These are phyloP conservation scores for Marvania coccoides DNA, from an alignment of 139 green algal genomes.

Conservation along the genomic window DNA sequence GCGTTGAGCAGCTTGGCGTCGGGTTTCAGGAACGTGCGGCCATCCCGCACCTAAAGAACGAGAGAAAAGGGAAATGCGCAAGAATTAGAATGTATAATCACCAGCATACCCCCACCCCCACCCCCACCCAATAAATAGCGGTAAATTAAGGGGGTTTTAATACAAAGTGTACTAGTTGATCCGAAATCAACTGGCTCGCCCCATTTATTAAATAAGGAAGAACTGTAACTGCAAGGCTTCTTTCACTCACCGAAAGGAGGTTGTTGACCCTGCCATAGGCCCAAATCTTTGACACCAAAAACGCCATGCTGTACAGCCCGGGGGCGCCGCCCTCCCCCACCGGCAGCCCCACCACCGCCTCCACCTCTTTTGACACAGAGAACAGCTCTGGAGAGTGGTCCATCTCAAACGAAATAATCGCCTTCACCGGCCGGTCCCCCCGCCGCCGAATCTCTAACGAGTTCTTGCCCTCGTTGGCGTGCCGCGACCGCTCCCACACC, in stretches of 20 bases:
- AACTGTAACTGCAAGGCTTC: no score
- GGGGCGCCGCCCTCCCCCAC: not conserved
- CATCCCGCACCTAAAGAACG: no score
- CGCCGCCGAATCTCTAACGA: constrained; percentile 7
- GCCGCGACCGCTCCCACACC: constrained; percentile 18
- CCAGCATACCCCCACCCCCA: no score
- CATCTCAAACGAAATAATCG: constrained; percentile 13
- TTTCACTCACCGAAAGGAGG: no score
- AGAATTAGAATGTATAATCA: no score
- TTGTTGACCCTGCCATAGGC: constrained; percentile 15
- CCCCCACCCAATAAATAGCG: no score
- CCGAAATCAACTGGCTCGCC: no score
- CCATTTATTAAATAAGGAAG: no score
- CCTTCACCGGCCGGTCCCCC: not conserved
- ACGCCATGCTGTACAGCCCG: constrained; percentile 8
- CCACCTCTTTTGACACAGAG: constrained; percentile 3
- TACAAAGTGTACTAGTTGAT: no score
- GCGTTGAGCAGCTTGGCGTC: not conserved
- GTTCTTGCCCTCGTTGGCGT: constrained; percentile 15
- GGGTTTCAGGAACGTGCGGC: no score
- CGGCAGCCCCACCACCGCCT: constrained; percentile 2
- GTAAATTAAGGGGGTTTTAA: no score
- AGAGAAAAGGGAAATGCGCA: no score
- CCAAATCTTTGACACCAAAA: constrained; percentile 20
- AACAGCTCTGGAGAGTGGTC: constrained; percentile 22